These are phyloP conservation scores for Dictyostelium purpureum DNA, from an alignment of 78 protist genomes.

Conservation along the genomic window DNA sequence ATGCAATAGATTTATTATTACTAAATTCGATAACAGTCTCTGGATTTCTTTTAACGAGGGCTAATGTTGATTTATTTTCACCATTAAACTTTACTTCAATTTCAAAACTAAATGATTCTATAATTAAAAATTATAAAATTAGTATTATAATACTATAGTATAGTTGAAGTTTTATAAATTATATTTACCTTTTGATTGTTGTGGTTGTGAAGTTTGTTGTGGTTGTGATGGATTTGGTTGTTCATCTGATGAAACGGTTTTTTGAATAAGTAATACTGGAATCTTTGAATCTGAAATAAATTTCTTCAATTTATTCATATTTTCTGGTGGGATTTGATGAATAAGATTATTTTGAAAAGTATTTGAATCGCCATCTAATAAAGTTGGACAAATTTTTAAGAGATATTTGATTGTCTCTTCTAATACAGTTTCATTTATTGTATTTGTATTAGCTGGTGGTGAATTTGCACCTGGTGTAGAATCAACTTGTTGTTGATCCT, in stretches of 20 bases:
- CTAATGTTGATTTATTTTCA: constrained; percentile 50
- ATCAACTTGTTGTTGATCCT: constrained; percentile 1
- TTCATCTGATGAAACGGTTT: not conserved
- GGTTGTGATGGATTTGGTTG: not conserved
- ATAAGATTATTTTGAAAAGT: constrained; percentile 19
- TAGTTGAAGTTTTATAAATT: not conserved
- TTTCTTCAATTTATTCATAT: constrained; percentile 8
- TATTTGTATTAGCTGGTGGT: not conserved
- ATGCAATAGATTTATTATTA: constrained; percentile 24
- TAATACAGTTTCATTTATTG: constrained; percentile 10
- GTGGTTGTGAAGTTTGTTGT: not conserved
- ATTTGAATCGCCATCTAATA: constrained; percentile 58
- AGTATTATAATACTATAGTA: not conserved
- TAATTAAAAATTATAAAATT: not conserved
- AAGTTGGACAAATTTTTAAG: constrained; percentile 43
- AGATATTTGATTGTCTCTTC: constrained; percentile 53
- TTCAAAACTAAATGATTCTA: constrained; percentile 45
- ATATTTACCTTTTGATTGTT: not conserved
- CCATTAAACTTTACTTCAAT: constrained; percentile 80
- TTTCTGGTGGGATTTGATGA: not conserved
- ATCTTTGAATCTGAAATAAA: constrained; percentile 60
- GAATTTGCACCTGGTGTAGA: not conserved
- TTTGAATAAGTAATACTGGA: constrained; percentile 78
- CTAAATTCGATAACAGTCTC: constrained; percentile 23
- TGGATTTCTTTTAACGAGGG: constrained; percentile 69